These are phyloP conservation scores for Lichtheimia corymbifera DNA, from an alignment of 371 early-diverging fungal species.

Conservation along the genomic window DNA sequence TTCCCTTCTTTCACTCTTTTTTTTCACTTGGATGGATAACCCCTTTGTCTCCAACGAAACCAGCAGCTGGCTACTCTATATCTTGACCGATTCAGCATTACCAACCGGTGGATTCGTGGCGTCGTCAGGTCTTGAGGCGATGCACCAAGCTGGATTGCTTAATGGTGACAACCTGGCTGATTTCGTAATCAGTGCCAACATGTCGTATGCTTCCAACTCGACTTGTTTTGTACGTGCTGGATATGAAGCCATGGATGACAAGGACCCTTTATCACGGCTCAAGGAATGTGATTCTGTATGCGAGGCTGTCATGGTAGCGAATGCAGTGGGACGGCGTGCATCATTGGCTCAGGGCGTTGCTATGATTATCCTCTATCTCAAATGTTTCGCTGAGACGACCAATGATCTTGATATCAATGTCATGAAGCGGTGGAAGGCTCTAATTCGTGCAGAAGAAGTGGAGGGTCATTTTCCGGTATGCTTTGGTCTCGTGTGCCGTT, in stretches of 20 bases:
- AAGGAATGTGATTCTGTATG: slow-evolving; percentile 55
- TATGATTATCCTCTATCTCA: slow-evolving; percentile 62
- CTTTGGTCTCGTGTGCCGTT: slow-evolving; percentile 69
- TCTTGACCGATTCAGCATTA: slow-evolving; percentile 87
- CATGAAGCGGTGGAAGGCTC: slow-evolving; percentile 56
- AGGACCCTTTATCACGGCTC: slow-evolving; percentile 34
- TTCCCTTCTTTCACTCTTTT: too few species aligned
- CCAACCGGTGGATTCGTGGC: slow-evolving; percentile 91
- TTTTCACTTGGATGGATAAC: slow-evolving; percentile 9
- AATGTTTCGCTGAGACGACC: slow-evolving; percentile 45
- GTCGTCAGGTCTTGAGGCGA: slow-evolving; percentile 80
- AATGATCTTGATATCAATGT: slow-evolving; percentile 25
- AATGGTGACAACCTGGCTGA: slow-evolving; percentile 31
- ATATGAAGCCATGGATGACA: slow-evolving; percentile 46
- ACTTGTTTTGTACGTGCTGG: slow-evolving; percentile 69
- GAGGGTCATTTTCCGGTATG: slow-evolving; percentile 73
- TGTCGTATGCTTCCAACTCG: slow-evolving; percentile 68
- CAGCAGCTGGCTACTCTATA: slow-evolving; percentile 76
- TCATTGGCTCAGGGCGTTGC: slow-evolving; percentile 75
- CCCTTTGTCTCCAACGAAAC: slow-evolving; percentile 45
- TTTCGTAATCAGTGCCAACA: slow-evolving; percentile 56
- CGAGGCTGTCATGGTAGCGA: slow-evolving; percentile 63
- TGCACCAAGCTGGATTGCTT: slow-evolving; percentile 62
- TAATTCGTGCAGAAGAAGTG: slow-evolving; percentile 53
- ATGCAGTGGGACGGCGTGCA: slow-evolving; percentile 69